A percentile compares a stretch with the other conserved stretches of the same genome.
phyloP scores from a whole-genome alignment of 768 basidiomycete genomes.

The Suillus weaverae region DNA sequence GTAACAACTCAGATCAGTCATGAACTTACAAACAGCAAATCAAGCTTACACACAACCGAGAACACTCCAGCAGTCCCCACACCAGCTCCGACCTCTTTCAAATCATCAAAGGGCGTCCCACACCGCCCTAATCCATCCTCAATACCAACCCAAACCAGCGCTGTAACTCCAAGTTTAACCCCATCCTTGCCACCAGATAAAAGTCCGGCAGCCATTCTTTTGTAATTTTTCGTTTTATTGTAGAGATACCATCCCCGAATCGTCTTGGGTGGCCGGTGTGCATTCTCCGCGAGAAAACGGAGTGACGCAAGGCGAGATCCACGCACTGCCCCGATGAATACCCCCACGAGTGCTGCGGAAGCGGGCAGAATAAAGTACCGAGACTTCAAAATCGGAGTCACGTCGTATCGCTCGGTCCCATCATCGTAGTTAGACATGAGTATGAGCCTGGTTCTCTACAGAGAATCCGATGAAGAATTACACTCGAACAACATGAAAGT shows the following conservation, averaged over 20 bases:
- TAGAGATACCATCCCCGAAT: constrained; percentile 94
- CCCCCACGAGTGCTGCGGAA: constrained; percentile 59
- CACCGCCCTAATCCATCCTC: constrained; percentile 44
- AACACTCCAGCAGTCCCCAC: constrained; percentile 62
- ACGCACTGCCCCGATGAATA: constrained; percentile 70
- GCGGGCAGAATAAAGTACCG: constrained; percentile 64
- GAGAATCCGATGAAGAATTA: background rate
- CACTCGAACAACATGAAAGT: background rate
- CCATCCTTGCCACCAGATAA: constrained; percentile 64
- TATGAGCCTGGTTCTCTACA: background rate
- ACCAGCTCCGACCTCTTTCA: constrained; percentile 62
- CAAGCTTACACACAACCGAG: constrained; percentile 50
- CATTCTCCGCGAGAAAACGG: constrained; percentile 91
- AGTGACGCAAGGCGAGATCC: constrained; percentile 70
- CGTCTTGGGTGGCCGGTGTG: constrained; percentile 81
- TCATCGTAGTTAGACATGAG: constrained; percentile 20
- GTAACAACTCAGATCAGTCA: constrained; percentile 6
- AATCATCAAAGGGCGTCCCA: constrained; percentile 38
- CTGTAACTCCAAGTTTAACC: constrained; percentile 47
- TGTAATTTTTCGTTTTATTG: constrained; percentile 95
- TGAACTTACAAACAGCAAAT: background rate
- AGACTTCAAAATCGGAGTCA: constrained; percentile 34
- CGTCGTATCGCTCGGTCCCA: constrained; percentile 23
- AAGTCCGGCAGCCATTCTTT: constrained; percentile 71
- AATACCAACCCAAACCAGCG: constrained; percentile 47